These are phyloP conservation scores for Magnaporthiopsis poae DNA, from an alignment of 2,329 filamentous ascomycete genomes.

Conservation along the genomic window DNA sequence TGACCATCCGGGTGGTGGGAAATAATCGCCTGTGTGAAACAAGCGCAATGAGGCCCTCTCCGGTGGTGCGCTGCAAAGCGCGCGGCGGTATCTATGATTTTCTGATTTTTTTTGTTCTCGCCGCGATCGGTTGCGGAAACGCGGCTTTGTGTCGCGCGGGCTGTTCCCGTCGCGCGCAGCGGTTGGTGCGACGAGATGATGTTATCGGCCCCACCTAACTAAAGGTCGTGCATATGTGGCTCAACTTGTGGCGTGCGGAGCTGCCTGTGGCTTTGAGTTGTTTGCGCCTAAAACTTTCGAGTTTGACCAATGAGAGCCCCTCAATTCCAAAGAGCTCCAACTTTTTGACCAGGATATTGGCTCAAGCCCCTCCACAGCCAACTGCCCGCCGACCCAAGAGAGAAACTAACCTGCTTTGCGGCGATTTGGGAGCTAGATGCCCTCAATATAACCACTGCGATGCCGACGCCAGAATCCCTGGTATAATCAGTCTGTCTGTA, in stretches of 20 bases:
- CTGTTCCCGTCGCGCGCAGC: too few species aligned
- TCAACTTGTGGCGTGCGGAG: neutral
- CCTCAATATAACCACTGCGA: neutral
- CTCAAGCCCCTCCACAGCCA: neutral
- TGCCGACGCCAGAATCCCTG: neutral
- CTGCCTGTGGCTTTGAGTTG: neutral
- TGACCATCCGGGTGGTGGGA: too few species aligned
- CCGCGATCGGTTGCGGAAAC: neutral
- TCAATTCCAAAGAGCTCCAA: constrained; percentile 2
- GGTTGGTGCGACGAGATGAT: neutral
- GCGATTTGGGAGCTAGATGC: neutral
- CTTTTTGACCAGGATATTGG: neutral
- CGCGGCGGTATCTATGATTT: neutral
- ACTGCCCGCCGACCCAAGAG: neutral
- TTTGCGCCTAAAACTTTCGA: neutral
- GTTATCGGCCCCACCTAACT: neutral
- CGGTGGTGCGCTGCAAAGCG: neutral
- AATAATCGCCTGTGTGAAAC: neutral
- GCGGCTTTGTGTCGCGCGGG: too few species aligned
- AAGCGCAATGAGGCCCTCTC: neutral
- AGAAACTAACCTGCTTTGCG: neutral
- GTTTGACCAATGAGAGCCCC: neutral
- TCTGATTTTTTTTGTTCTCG: neutral
- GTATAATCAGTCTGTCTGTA: neutral
- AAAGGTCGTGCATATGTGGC: neutral